Base-by-base conservation (phyloP, 1,139 yeast species). In the Lodderomyces metapsilosis region DNA sequence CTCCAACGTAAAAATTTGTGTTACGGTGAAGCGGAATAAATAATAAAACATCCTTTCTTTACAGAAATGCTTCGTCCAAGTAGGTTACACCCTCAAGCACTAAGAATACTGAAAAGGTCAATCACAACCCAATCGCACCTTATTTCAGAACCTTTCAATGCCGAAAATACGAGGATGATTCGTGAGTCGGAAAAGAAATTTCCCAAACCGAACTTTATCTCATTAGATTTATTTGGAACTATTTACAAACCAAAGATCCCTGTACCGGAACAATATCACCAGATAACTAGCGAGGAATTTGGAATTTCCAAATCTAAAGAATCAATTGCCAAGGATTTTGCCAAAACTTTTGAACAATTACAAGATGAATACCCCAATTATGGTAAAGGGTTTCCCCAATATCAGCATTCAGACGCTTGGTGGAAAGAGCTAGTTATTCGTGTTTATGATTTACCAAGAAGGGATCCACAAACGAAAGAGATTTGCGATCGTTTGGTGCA, bases 171-270 rank as follows among this genome's bases (percentile, higher is more conserved):
- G 7, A 48, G 59, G 28, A 58, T 50, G 40, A 54, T 66, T 27
- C 51, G 71, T 42, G 71, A 67, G 34, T 57, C 72, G 3, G 31
- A 36, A n/a, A 37, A 4, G 49, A 52, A 17, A 34, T 71, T 69
- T 43, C 61, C 69, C 21, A 59, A 55, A 33, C 86, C 87, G 2
- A 65, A 64, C 32, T 56, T 82, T 11, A 60, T 84, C 0, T 78
- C 88, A 1, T 73, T 84, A 46, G 91, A 84, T 59, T 84, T 82
- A 0, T 83, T 81, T 59, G 82, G 80, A 35, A 83, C 89, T 0
- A 57, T 84, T 8, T 82, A 81, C 54, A 64, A 75, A 0, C 85
- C 88, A 1, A 65, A 63, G n/a, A 61, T 59, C 17, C 78, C 85
- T 0, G 74, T 83, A 0, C 59, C 75, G 33, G 60, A 64, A 27